Evolutionary conservation across 768 basidiomycete genomes (phyloP), one percentile per base, ranked within the genome.

Genomic region (Lentinus tigrinus): DNA sequence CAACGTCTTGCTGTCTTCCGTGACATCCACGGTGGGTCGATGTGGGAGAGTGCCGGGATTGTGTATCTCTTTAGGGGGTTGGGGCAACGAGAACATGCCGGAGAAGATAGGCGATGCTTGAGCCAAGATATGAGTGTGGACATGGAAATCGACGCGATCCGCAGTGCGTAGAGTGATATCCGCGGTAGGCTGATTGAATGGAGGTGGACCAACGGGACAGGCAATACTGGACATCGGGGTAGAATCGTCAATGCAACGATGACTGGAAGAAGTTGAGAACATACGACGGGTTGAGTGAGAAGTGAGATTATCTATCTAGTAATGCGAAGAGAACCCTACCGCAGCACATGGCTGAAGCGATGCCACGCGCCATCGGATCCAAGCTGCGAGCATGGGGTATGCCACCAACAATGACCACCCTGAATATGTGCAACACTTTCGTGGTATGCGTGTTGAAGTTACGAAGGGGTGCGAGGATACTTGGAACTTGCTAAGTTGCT

Each of bases 91-190:
- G 62, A 87, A 81, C 73, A 84, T 80, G 60, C 78, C 76, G 49
- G 72, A 72, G 63, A 87, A 88, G 67, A 87, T 79, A 4, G 82
- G 76, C 14, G 87, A 87, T 0, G 84, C 79, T 19, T 82, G 66
- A 23, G 79, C 74, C n/a, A 87, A 72, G 52, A 86, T 72, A 43
- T 77, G 64, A 64, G 81, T 85, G 75, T 81, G 80, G 46, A 81
- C 77, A 52, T 75, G 77, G 69, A 85, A 85, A 51, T 74, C 72
- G 56, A 74, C 71, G 31, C 67, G 63, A 63, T 85, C 84, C 49
- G 79, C 79, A 9, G 82, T 79, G 53, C 81, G 78, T 40, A 87
- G 70, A 49, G 84, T 78, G 51, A 85, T 13, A 39, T 68, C 66
- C 56, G 80, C 80, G 53, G 74, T 73, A 24, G 71, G 64, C 58